Conservation (phyloP, 1,284 basidiomycete genomes). For the Ustilago hordei region DNA sequence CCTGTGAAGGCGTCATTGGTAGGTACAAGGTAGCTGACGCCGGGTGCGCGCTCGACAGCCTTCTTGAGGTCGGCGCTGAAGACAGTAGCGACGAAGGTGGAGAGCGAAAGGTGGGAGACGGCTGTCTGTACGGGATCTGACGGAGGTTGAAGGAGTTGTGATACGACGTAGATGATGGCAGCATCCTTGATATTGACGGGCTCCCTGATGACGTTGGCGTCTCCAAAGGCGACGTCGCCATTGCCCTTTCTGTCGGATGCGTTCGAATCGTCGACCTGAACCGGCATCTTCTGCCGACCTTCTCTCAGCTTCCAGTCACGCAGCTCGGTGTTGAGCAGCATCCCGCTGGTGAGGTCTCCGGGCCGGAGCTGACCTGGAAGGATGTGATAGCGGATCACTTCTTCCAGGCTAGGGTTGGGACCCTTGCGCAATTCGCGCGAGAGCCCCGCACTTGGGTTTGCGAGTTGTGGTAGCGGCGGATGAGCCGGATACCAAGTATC, state of each 20-base stretch:
- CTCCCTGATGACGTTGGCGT: constrained; percentile 82
- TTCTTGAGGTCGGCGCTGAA: constrained; percentile 71
- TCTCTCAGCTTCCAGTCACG: constrained; percentile 65
- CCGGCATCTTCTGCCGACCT: constrained; percentile 70
- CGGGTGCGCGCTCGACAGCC: constrained; percentile 72
- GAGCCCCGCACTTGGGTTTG: not conserved
- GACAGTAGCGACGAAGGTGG: constrained; percentile 81
- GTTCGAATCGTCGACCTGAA: constrained; percentile 68
- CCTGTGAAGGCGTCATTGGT: constrained; percentile 87
- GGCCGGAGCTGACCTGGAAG: constrained; percentile 51
- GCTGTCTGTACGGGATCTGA: constrained; percentile 84
- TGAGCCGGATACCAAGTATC: constrained; percentile 42
- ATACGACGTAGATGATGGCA: constrained; percentile 89
- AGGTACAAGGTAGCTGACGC: constrained; percentile 87
- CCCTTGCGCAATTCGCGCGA: constrained; percentile 22
- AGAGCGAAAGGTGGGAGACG: constrained; percentile 83
- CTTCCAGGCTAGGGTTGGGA: constrained; percentile 34
- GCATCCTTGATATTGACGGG: constrained; percentile 79
- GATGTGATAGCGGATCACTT: constrained; percentile 65
- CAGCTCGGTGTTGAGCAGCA: constrained; percentile 62
- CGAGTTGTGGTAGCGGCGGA: constrained; percentile 4
- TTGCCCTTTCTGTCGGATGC: constrained; percentile 43
- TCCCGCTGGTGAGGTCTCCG: constrained; percentile 40
- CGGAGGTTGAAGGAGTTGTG: constrained; percentile 84
- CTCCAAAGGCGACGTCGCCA: constrained; percentile 80